Evolutionary conservation across 2,329 filamentous ascomycete genomes (phyloP), one percentile per base, ranked within the genome.

Genomic region (Microdochium paspali): DNA sequence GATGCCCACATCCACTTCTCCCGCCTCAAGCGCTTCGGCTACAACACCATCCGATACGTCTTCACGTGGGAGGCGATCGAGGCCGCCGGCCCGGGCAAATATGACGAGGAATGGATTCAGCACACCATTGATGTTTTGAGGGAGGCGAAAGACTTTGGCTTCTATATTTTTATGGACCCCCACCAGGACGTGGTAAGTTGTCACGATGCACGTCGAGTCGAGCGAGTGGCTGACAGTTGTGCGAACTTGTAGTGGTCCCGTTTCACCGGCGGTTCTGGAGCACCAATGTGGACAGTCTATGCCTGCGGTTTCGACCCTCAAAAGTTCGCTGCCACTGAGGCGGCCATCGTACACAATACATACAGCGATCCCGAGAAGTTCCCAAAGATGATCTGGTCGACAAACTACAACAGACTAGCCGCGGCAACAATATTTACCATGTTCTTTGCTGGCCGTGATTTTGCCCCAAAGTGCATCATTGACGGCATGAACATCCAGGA

Each of bases 41-140:
- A 95, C 74, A 98, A 97, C 66, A 90, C 88, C 1, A 90, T 98
- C 55, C 80, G 93, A 61, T 98, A 98, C 66, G 74, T 98, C 56
- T 98, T 97, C 63, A 97, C 93, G 0, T 98, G 93, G 93, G 93
- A 98, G 67, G 91, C 93, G n/a, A 86, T 98, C 62, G 93, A 98
- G 67, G 86, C 93, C 49, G 83, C 82, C 1, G 91, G 91, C 0
- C 93, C 94, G 0, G 89, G 90, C 1, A 83, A 80, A 59, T 98
- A 97, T 64, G 94, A 98, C 58, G 89, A 98, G 61, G 84, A 87
- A 51, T 98, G 87, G 77, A 90, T 97, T 54, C 76, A 87, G 54
- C 89, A 95, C 63, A 98, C 93, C 1, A 89, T 98, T 54, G 78
- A 87, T 32, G 73, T 95, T 10, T 67, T 98, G 56, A 79, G 90